Evolutionary conservation across 1,284 basidiomycete species (phyloP), one percentile per base, ranked within the genome.

Genomic region (Cystobasidiaceae sp.): DNA sequence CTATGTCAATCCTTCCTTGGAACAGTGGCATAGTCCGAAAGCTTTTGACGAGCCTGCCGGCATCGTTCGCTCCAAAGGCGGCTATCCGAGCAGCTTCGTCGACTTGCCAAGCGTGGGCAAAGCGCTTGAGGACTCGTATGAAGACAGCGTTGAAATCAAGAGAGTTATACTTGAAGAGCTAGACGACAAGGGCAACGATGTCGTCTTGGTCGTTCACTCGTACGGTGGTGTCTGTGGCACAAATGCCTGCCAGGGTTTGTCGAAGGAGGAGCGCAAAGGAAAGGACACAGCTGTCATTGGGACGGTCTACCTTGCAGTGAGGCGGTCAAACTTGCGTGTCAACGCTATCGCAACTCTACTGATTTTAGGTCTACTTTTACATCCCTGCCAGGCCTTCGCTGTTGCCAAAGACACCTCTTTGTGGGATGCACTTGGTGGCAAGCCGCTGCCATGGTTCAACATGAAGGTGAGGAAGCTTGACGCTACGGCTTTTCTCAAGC

Each of bases 221-320:
- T 69, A 69, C 46, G 68, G 65, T 17, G 68, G 68, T 7, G 49
- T 69, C 5, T 44, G 43, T 15, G 52, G 59, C 5, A 34, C 58
- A 25, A 58, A 63, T 41, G 66, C 66, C 17, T 45, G 51, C 30
- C 54, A 69, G 43, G 68, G 66, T 21, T 41, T 67, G 19, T 44
- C 55, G 11, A 69, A 67, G 52, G 43, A 48, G 32, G 68, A 69
- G 30, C 50, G 65, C 11, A 8, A 67, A 64, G 57, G 67, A 39
- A 62, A 63, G 28, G 52, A 67, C 17, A 50, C 46, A 27, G 46
- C 46, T n/a, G 41, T 62, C 13, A 52, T 62, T 13, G 49, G 49
- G 8, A 44, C 48, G 13, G 34, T 62, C 5, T 62, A 52, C 28
- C 33, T 62, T 25, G 32, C 32, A 9, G 60, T 62, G 28, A 30